Base-by-base conservation (phyloP, 2,329 filamentous ascomycete species). In the Sporothrix brasiliensis region DNA sequence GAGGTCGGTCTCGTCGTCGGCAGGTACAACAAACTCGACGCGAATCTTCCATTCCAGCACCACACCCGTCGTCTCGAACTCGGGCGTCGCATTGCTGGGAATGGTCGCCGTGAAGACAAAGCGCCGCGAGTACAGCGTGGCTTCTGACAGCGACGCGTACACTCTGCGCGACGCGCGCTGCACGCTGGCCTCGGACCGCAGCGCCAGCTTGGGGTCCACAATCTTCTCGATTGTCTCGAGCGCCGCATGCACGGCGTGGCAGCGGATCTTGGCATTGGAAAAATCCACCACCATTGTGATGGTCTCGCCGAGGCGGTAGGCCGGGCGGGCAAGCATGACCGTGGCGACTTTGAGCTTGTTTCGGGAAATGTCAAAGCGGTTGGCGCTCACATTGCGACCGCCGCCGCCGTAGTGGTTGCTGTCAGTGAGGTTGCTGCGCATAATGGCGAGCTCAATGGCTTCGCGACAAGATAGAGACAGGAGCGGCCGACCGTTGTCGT, bases 311-410 rank as follows among this genome's bases (percentile, higher is more conserved):
- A 99, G 84, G 58, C 94, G 87, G 81, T 96, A 97, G 0, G 94
- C 89, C 0, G 95, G 93, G 11, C 95, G 89, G 5, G 94, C 91
- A 44, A 99, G 86, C 80, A 94, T 93, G 69, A 99, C 88, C 6
- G 96, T 92, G 2, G 92, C 94, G 14, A 99, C 94, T n/a, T 90
- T 90, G 70, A 90, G 89, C n/a, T 94, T 94, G 76, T 93, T 94
- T 16, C 94, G 91, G 14, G 94, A 91, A 78, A 99, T 98, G 77
- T 97, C 94, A 78, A 98, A 99, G 52, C 93, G 89, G 76, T 97
- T 97, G n/a, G 91, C 88, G 77, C 92, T 94, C 75, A 93, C 90
- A n/a, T 44, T 49, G 50, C 65, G 34, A 21, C 58, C 39, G 56
- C 63, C 60, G 54, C 63, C 56, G 67, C 67, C 54, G 53, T 58